phyloP scores from a whole-genome alignment of 2,329 filamentous ascomycete genomes.

The Xylaria sp. region DNA sequence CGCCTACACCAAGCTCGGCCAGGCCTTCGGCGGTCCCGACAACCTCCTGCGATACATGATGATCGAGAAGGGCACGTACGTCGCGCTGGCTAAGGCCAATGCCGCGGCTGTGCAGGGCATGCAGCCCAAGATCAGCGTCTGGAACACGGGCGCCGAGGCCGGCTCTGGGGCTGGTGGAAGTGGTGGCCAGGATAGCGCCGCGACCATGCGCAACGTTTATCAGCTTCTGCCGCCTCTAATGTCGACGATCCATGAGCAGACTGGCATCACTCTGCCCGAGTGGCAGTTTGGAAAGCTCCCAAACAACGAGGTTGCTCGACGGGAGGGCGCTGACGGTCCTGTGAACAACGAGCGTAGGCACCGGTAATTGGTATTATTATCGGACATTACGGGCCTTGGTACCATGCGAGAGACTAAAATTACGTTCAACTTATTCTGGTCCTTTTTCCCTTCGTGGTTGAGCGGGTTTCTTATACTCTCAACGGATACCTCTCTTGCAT shows the following conservation, averaged over 20 bases:
- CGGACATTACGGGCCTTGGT: neutral
- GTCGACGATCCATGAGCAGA: conserved; percentile 88
- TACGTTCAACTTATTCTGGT: neutral
- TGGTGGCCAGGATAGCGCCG: conserved; percentile 63
- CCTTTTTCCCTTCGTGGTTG: conserved; percentile 1
- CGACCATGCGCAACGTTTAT: conserved; percentile 81
- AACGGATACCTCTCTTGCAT: conserved; percentile 15
- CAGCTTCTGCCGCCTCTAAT: conserved; percentile 85
- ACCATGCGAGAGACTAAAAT: neutral
- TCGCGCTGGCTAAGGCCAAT: conserved; percentile 81
- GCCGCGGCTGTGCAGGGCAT: conserved; percentile 78
- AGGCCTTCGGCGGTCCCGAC: conserved; percentile 79
- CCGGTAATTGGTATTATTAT: conserved; percentile 5
- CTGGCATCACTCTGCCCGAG: conserved; percentile 79
- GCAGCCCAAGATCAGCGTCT: conserved; percentile 89
- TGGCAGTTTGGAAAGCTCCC: conserved; percentile 73
- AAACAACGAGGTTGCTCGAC: conserved; percentile 36
- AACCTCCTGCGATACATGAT: conserved; percentile 87
- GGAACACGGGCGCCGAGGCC: conserved; percentile 77
- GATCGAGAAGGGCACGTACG: conserved; percentile 84
- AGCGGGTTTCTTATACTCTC: neutral
- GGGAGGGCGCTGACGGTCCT: conserved; percentile 10
- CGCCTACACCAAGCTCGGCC: conserved; percentile 77
- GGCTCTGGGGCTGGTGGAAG: conserved; percentile 52
- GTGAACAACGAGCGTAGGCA: conserved; percentile 25